Percentiles rank a stretch among this genome's conserved stretches.
These are phyloP conservation scores for Xanthoceras sorbifolium DNA, from an alignment of 345 rosid genomes.

Conservation along the genomic window DNA sequence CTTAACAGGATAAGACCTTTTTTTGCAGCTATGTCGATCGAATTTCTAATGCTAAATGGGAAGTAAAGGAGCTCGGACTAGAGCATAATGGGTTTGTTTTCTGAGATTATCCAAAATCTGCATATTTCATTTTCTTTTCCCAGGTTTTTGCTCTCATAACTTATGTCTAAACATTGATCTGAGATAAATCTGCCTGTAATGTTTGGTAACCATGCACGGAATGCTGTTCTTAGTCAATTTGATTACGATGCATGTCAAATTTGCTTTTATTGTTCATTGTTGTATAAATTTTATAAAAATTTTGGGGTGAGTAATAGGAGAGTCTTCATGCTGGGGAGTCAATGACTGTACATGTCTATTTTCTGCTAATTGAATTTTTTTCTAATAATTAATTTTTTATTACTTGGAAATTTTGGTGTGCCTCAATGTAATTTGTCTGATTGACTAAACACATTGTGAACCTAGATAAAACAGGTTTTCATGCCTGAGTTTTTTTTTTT, in stretches of 20 bases:
- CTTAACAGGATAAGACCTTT: conserved; percentile 18
- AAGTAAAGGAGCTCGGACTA: conserved; percentile 91
- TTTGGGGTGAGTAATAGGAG: neutral
- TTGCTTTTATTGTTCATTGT: neutral
- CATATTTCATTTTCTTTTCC: neutral
- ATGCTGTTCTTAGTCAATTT: neutral
- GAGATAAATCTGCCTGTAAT: neutral
- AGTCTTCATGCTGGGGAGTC: neutral
- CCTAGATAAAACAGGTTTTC: neutral
- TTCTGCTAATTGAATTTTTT: neutral
- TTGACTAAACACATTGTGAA: neutral
- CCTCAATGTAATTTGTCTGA: neutral
- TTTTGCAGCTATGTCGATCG: conserved; percentile 86
- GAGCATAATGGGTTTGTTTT: conserved; percentile 96
- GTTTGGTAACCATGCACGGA: neutral
- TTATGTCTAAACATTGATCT: neutral
- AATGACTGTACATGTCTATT: neutral
- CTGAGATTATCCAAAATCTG: conserved; percentile 16
- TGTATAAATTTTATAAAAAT: neutral
- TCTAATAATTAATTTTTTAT: neutral
- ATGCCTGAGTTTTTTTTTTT: neutral
- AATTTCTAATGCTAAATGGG: conserved; percentile 94
- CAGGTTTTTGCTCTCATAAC: neutral
- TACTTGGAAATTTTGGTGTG: neutral
- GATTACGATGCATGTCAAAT: neutral